A percentile compares a stretch with the other conserved stretches of the same genome.
Evolutionary conservation across 1,284 basidiomycete species (phyloP).

Genomic region (Leccinum angustisporum): DNA sequence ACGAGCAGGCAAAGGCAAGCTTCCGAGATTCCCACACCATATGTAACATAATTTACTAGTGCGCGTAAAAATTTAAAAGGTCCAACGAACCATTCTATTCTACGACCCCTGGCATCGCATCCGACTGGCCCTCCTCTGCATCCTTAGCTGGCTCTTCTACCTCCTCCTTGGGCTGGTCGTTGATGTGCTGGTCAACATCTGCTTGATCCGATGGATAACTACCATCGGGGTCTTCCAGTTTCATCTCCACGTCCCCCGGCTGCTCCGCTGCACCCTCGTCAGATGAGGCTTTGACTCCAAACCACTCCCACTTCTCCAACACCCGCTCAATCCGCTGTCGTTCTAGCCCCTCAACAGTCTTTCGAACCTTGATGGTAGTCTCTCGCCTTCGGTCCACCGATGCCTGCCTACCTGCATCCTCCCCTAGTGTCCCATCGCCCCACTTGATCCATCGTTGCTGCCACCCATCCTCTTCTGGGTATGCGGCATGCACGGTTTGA

Average conservation of each 20-base stretch:
- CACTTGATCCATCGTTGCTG: constrained; percentile 39
- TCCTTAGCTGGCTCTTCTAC: constrained; percentile 1
- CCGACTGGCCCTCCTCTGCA: not conserved
- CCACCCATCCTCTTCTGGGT: constrained; percentile 38
- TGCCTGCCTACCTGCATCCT: constrained; percentile 41
- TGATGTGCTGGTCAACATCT: constrained; percentile 8
- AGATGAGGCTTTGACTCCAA: constrained; percentile 11
- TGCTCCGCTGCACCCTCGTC: constrained; percentile 7
- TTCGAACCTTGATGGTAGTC: constrained; percentile 58
- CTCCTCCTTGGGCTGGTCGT: constrained; percentile 8
- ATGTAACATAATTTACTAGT: constrained; percentile 6
- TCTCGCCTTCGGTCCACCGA: constrained; percentile 50
- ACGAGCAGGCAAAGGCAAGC: not conserved
- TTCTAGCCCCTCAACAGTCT: constrained; percentile 56
- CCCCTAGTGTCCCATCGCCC: constrained; percentile 31
- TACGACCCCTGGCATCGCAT: constrained; percentile 20
- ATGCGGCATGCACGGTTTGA: constrained; percentile 35
- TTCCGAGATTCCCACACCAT: constrained; percentile 21
- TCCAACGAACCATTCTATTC: constrained; percentile 14
- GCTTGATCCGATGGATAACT: constrained; percentile 4
- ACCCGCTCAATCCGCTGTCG: constrained; percentile 67
- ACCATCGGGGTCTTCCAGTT: constrained; percentile 17
- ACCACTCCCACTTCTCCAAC: constrained; percentile 68
- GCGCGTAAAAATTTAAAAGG: constrained; percentile 6
- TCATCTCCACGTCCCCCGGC: constrained; percentile 31